Percentiles rank a stretch among this genome's conserved stretches.
phyloP scores from a whole-genome alignment of 371 early-diverging fungal genomes.

The Actinomortierella wolfii region DNA sequence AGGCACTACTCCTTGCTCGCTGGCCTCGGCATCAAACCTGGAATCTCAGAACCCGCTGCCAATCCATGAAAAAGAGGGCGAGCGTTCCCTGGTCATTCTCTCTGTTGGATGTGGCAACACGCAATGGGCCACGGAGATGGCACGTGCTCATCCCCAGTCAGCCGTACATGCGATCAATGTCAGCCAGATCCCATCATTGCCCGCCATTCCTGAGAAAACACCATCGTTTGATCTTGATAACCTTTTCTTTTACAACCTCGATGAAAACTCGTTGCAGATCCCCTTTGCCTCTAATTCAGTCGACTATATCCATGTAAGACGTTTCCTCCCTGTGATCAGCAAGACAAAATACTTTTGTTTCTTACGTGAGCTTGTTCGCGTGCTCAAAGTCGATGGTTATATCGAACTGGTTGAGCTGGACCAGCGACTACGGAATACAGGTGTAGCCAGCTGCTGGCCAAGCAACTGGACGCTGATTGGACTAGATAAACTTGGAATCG shows the following conservation, averaged over 20 bases:
- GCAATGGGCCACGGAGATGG: conserved; percentile 47
- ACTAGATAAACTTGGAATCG: conserved; percentile 42
- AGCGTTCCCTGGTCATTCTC: conserved; percentile 40
- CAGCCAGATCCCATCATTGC: conserved; percentile 32
- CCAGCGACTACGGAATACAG: conserved; percentile 24
- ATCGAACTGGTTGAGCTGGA: conserved; percentile 42
- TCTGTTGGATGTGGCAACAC: conserved; percentile 42
- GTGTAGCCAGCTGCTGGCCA: conserved; percentile 43
- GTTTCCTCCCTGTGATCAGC: conserved; percentile 39
- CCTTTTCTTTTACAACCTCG: conserved; percentile 44
- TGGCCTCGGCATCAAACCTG: not conserved
- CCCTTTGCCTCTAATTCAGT: conserved; percentile 44
- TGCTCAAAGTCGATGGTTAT: conserved; percentile 40
- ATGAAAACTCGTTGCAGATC: conserved; percentile 34
- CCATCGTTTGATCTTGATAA: conserved; percentile 43
- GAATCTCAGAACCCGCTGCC: no score
- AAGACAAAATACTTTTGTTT: conserved; percentile 42
- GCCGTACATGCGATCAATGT: conserved; percentile 46
- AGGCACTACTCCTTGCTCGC: conserved; percentile 9
- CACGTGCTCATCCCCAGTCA: conserved; percentile 39
- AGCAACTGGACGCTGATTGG: conserved; percentile 46
- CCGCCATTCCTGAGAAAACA: conserved; percentile 28
- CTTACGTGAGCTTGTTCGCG: conserved; percentile 31
- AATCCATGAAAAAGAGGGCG: conserved; percentile 8
- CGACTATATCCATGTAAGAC: conserved; percentile 41